Evolutionary conservation across 2,329 filamentous ascomycete genomes (phyloP).

Genomic region (Chaetomiaceae sp.): DNA sequence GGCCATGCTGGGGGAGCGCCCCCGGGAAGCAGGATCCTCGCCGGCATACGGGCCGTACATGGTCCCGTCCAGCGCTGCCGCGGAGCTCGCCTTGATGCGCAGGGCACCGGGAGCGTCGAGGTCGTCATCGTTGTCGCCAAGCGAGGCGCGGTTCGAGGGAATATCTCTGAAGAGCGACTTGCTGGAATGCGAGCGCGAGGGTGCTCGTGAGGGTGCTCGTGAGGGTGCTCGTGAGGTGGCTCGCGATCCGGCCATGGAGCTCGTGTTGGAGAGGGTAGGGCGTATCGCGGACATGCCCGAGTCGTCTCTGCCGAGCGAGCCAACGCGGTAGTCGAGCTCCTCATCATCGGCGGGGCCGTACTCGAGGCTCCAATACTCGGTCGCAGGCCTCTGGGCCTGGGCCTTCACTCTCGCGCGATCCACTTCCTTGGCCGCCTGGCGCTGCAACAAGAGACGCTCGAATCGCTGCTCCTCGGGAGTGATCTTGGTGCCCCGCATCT

Average conservation of each 20-base stretch:
- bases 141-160: conserved; percentile 32
- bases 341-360: conserved; percentile 60
- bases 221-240: conserved; percentile 45
- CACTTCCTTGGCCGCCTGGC: conserved; percentile 52
- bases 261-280: conserved; percentile 28
- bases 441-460: conserved; percentile 53
- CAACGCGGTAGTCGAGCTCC: conserved; percentile 38
- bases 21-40: conserved; percentile 55
- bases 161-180: conserved; percentile 37
- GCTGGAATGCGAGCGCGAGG: conserved; percentile 44
- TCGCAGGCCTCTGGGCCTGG: conserved; percentile 45
- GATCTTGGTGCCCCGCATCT: conserved; percentile 57
- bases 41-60: conserved; percentile 69
- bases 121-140: conserved; percentile 43
- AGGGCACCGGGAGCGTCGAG: conserved; percentile 50
- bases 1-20: conserved; percentile 73
- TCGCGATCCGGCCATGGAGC: conserved; percentile 36
- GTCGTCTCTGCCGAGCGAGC: conserved; percentile 40
- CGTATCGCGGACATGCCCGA: conserved; percentile 36
- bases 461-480: conserved; percentile 57
- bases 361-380: conserved; percentile 79
- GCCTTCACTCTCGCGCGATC: conserved; percentile 51
- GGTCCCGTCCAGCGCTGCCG: conserved; percentile 64
- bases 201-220: conserved; percentile 43
- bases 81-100: conserved; percentile 48